Evolutionary conservation across 345 rosid genomes (phyloP), one percentile per base, ranked within the genome.

Genomic region (Carallia pectinifolia): DNA sequence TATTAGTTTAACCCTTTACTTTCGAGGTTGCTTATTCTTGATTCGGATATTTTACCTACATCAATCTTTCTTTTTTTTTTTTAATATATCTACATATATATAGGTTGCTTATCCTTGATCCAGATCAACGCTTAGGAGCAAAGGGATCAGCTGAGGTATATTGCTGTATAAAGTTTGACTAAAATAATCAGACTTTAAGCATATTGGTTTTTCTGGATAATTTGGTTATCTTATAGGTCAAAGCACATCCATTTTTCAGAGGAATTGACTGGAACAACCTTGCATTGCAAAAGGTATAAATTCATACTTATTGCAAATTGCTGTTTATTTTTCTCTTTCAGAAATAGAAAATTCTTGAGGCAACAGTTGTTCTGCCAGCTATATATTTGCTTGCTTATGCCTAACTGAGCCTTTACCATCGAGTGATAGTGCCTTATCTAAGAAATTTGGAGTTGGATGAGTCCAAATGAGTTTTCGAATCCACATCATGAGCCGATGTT

Each of bases 251-350:
- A 17, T 90, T 90, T 61, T 90, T 90, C 70, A 65, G 29, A 58
- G 91, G 96, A 79, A 82, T 90, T 62, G 85, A 88, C 71, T 90
- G 96, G 96, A 88, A 84, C 67, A 86, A 73, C 75, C 86, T 90
- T 71, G 82, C 90, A 37, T 61, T 82, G 81, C 93, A 86, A 73
- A 86, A 90, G 86, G 96, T 90, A 68, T 48, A 66, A 36, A 62
- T 47, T 55, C 31, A 19, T 39, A 3, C 17, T 58, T 38, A 39
- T 39, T 40, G 55, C 62, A 30, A 38, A 6, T 53, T 19, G 19
- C 66, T 58, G 65, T 50, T 47, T 2, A 1, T 38, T 12, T n/a
- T 68, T 65, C 44, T 36, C 19, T 4, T 44, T 44, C 50, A 44
- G 50, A 44, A 29, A 44, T 12, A 18, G 5, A 39, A 16, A 47